These are phyloP conservation scores for Triticum urartu DNA, from an alignment of 176 grass and related monocot genomes.

Conservation along the genomic window DNA sequence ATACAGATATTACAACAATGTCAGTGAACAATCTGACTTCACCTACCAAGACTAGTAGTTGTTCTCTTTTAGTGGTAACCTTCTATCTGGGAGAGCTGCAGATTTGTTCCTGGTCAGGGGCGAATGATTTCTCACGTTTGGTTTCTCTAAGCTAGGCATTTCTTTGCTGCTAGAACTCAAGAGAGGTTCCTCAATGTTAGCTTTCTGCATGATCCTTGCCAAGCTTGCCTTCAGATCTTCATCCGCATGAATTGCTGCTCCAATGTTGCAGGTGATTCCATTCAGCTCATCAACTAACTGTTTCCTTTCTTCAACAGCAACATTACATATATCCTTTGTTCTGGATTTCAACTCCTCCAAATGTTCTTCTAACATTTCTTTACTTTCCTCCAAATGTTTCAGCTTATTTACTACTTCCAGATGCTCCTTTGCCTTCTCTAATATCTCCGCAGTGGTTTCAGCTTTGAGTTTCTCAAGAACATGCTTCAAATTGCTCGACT, in stretches of 20 bases:
- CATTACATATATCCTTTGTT: constrained; percentile 30
- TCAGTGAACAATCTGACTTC: constrained; percentile 32
- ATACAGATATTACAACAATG: constrained; percentile 33
- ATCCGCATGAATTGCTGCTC: constrained; percentile 33
- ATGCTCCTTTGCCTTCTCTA: constrained; percentile 45
- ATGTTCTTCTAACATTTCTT: constrained; percentile 42
- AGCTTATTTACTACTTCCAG: constrained; percentile 38
- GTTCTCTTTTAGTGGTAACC: constrained; percentile 63
- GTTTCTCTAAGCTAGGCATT: constrained; percentile 14
- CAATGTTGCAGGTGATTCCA: constrained; percentile 40
- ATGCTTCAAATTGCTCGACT: constrained; percentile 39
- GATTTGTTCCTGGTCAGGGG: constrained; percentile 45
- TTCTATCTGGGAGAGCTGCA: constrained; percentile 36
- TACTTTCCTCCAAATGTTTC: constrained; percentile 35
- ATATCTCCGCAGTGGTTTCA: constrained; percentile 35
- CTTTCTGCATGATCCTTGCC: constrained; percentile 49
- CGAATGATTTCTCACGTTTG: not conserved
- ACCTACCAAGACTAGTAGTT: constrained; percentile 49
- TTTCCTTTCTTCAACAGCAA: constrained; percentile 40
- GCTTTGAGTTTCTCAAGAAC: constrained; percentile 43
- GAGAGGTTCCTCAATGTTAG: constrained; percentile 18
- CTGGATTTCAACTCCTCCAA: constrained; percentile 35
- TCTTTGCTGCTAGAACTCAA: constrained; percentile 23
- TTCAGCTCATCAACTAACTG: constrained; percentile 37
- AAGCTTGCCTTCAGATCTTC: constrained; percentile 45